Conservation (phyloP, 345 rosid species). For the Linum tenue region DNA sequence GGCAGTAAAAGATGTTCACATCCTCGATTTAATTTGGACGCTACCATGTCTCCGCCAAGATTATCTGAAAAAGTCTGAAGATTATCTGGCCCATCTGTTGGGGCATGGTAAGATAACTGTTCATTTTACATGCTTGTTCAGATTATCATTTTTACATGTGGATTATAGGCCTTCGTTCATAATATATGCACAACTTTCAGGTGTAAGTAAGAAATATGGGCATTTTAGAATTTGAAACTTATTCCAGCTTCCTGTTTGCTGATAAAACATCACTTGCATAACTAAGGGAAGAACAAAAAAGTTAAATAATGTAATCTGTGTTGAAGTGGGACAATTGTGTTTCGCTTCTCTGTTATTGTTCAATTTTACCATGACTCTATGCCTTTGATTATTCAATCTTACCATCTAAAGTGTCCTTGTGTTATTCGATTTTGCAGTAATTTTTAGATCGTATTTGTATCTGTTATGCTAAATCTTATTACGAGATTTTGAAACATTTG, state of each 20-base stretch:
- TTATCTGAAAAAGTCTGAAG: constrained; percentile 89
- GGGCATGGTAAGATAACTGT: constrained; percentile 67
- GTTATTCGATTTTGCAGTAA: no score
- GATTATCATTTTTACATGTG: neutral
- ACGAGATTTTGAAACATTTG: neutral
- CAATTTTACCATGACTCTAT: no score
- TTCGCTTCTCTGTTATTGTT: no score
- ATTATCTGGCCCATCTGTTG: constrained; percentile 83
- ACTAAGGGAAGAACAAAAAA: neutral
- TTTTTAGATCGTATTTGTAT: no score
- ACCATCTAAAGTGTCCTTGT: no score
- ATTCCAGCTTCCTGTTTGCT: neutral
- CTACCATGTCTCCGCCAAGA: constrained; percentile 82
- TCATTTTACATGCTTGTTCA: neutral
- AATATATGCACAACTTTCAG: no score
- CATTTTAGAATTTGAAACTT: neutral
- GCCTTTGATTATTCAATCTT: no score
- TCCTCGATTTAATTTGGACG: constrained; percentile 77
- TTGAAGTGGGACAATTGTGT: no score
- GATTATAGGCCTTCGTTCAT: neutral
- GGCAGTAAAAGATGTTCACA: constrained; percentile 88
- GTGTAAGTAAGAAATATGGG: neutral
- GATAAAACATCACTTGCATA: neutral
- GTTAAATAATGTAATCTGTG: neutral
- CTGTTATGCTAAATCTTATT: no score